Evolutionary conservation across 139 green algal species (phyloP).

Genomic region (Ettlia oleoabundans): DNA sequence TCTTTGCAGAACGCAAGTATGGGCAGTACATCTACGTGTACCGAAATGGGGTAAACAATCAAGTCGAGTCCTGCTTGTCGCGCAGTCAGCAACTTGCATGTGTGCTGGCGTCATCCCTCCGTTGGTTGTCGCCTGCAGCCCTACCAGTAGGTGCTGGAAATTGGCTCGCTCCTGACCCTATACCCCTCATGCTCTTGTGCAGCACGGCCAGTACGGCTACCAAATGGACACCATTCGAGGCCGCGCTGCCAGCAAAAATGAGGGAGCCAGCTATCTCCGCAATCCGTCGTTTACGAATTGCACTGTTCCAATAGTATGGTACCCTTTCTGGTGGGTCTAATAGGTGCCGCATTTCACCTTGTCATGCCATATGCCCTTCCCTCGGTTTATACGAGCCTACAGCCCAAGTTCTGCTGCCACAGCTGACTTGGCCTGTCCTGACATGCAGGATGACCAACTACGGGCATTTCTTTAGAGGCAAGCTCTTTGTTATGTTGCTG

Average conservation of each 20-base stretch:
- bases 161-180: background rate
- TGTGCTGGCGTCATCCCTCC: background rate
- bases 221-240: background rate
- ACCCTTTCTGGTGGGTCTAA: constrained; percentile 9
- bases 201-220: background rate
- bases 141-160: background rate
- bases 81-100: background rate
- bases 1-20: background rate
- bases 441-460: constrained; percentile 19
- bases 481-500: too few species aligned
- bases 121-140: background rate
- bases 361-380: too few species aligned
- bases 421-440: background rate
- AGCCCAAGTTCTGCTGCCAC: too few species aligned
- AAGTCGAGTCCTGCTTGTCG: too few species aligned
- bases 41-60: constrained; percentile 1
- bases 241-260: background rate
- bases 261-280: constrained; percentile 7
- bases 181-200: background rate
- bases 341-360: too few species aligned
- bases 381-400: background rate
- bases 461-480: constrained; percentile 14
- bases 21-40: constrained; percentile 20
- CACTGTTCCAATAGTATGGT: constrained; percentile 16
- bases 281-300: background rate